Evolutionary conservation across 2,329 filamentous ascomycete species (phyloP), one percentile per base, ranked within the genome.

Genomic region (Chaetothyriales sp.): DNA sequence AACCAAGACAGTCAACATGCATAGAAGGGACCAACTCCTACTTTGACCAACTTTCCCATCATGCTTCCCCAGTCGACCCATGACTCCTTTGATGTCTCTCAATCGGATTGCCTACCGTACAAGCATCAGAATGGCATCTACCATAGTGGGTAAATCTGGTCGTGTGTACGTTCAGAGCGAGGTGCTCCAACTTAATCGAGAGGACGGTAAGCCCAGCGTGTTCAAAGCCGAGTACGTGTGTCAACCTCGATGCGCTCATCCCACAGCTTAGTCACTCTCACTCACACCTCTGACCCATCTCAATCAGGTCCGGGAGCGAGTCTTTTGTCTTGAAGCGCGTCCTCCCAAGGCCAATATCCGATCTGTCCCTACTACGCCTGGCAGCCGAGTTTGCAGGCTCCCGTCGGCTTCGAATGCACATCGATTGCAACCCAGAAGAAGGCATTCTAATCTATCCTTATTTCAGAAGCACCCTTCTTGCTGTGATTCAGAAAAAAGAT

Each of bases 371-470:
- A 54, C 58, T n/a, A n/a, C n/a, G 58, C 49, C 59, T 70, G 50
- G 60, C 60, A 57, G 53, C 53, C 43, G 61, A 68, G 25, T 63
- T 68, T 59, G 26, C 55, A 48, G 53, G 57, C 46, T 62, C 61
- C 47, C 58, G 55, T 60, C 55, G 59, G 19, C 62, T 69, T 60
- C 65, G 64, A 57, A 64, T 67, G 58, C 62, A 65, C 51, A 51
- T 64, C 36, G 66, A 69, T 59, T 60, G 49, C 51, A 67, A 65
- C 49, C 45, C 61, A 50, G 58, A 66, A 15, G 63, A 66, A 58
- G 42, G 47, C 19, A 54, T 65, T 57, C 54, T 69, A 9, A 51
- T 69, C 43, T 68, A 67, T 60, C 57, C 60, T 19, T 68, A 66
- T 50, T 68, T 64, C 53, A 58, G 49, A 55, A 48, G 52, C 44